Evolutionary conservation across 257 asterid species (phyloP).

Genomic region (Datura wrightii): DNA sequence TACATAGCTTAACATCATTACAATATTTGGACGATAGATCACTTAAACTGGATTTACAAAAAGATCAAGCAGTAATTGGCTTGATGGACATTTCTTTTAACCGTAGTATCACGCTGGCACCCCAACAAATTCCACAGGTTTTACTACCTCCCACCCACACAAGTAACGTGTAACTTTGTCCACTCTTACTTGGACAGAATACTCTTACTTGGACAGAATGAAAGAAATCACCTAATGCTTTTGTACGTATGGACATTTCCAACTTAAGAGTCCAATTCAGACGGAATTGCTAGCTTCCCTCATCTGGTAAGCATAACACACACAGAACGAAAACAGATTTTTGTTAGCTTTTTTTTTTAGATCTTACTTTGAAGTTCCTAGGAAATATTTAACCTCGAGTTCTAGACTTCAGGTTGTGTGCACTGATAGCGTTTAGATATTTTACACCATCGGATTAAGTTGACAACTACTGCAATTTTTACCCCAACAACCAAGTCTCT

Average conservation of each 20-base stretch:
- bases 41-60: not conserved
- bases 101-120: not conserved
- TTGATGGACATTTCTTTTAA: too few relatives aligned
- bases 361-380: not conserved
- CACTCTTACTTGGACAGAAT: not conserved
- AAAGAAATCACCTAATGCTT: not conserved
- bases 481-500: not conserved
- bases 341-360: not conserved
- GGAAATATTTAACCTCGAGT: not conserved
- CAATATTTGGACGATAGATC: not conserved
- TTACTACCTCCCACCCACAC: too few relatives aligned
- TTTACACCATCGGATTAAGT: not conserved
- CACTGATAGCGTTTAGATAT: not conserved
- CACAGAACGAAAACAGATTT: not conserved
- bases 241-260: not conserved
- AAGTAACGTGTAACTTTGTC: not conserved
- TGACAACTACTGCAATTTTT: not conserved
- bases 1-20: not conserved
- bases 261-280: not conserved
- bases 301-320: not conserved
- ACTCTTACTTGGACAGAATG: not conserved
- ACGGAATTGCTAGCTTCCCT: not conserved
- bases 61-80: not conserved
- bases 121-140: not conserved
- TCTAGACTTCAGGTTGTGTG: not conserved